A percentile compares a stretch with the other conserved stretches of the same genome.
These are phyloP conservation scores for Schizopora paradoxa DNA, from an alignment of 1,284 basidiomycete species.

Conservation along the genomic window DNA sequence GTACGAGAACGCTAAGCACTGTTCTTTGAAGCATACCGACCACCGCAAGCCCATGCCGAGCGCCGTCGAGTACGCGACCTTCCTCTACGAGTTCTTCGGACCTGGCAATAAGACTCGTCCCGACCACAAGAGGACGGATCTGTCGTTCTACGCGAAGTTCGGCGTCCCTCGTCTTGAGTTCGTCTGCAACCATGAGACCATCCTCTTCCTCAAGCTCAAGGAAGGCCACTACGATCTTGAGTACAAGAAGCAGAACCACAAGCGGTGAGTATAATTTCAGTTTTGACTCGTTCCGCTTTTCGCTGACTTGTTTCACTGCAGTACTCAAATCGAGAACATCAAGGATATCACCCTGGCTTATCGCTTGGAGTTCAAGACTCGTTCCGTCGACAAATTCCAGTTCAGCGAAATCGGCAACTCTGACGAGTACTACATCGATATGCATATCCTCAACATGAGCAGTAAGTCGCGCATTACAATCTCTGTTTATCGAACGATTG, in stretches of 20 bases:
- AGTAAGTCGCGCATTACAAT: conserved; percentile 1
- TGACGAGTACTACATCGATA: conserved; percentile 6
- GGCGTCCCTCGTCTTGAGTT: conserved; percentile 16
- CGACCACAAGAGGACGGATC: conserved; percentile 6
- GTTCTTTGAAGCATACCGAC: conserved; percentile 10
- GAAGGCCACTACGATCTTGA: conserved; percentile 20
- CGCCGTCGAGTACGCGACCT: conserved; percentile 13
- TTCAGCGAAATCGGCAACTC: conserved; percentile 11
- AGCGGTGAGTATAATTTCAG: conserved; percentile 6
- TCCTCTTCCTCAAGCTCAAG: conserved; percentile 16
- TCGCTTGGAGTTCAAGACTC: conserved; percentile 16
- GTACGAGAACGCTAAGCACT: conserved; percentile 18
- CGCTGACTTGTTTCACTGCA: not conserved
- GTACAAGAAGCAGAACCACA: conserved; percentile 5
- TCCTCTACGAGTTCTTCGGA: conserved; percentile 18
- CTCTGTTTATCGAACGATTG: not conserved
- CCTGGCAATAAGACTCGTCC: conserved; percentile 13
- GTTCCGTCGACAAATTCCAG: conserved; percentile 9
- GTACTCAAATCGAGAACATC: conserved; percentile 9
- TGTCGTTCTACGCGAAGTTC: conserved; percentile 18
- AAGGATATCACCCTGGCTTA: conserved; percentile 14
- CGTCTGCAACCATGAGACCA: conserved; percentile 19
- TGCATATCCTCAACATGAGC: conserved; percentile 13
- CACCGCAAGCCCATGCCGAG: conserved; percentile 10
- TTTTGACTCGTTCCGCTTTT: not conserved